Evolutionary conservation across 805 yeast genomes (phyloP).

Genomic region (Metschnikowia koreensis): DNA sequence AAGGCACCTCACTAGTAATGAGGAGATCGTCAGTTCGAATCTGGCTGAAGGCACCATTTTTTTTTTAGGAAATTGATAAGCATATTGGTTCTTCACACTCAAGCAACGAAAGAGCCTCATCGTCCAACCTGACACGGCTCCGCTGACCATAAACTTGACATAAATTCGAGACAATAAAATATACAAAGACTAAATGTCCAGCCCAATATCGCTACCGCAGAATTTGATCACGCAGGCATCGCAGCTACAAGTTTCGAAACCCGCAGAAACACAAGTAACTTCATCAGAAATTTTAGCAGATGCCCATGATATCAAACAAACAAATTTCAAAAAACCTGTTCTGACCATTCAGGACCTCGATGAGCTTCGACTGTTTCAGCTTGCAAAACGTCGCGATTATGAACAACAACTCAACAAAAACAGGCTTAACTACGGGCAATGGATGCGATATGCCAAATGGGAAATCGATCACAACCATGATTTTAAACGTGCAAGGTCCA

Average conservation of each 20-base stretch:
- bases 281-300: constrained; percentile 64
- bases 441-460: constrained; percentile 90
- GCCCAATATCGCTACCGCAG: constrained; percentile 13
- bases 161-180: no score
- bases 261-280: constrained; percentile 55
- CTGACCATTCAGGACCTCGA: constrained; percentile 68
- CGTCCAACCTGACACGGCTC: neutral
- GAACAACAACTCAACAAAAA: constrained; percentile 88
- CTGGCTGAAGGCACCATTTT: no score
- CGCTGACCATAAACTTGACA: no score
- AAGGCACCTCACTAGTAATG: no score
- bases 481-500: constrained; percentile 73
- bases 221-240: constrained; percentile 10
- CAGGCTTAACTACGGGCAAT: constrained; percentile 76
- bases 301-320: constrained; percentile 51
- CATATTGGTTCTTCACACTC: neutral
- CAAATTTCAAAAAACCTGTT: constrained; percentile 37
- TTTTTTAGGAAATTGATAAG: no score
- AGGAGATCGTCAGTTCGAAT: no score
- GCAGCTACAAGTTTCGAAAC: neutral
- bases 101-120: neutral
- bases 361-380: constrained; percentile 73
- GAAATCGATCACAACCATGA: constrained; percentile 77
- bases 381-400: constrained; percentile 73
- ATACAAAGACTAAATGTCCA: neutral